phyloP scores from a whole-genome alignment of 805 yeast species.

The Candida chilensis region DNA sequence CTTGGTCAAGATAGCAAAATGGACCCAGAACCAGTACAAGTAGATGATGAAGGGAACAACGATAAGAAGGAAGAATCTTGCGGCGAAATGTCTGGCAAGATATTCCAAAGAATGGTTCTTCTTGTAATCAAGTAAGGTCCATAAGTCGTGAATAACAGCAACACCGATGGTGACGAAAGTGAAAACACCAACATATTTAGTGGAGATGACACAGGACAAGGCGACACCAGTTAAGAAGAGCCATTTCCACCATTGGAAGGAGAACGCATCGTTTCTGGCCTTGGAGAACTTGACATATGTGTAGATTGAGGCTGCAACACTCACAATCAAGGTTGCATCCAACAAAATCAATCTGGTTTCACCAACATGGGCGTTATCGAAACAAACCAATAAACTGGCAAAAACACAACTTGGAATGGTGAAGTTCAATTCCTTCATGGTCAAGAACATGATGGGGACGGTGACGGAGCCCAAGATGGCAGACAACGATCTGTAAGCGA shows the following conservation, averaged over 20 bases:
- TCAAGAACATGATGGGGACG: slow-evolving; percentile 75
- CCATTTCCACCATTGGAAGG: slow-evolving; percentile 82
- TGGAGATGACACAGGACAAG: slow-evolving; percentile 85
- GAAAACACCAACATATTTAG: slow-evolving; percentile 93
- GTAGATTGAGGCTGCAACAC: slow-evolving; percentile 76
- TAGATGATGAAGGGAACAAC: slow-evolving; percentile 77
- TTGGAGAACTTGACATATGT: slow-evolving; percentile 73
- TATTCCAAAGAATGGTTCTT: slow-evolving; percentile 52
- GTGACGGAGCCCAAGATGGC: slow-evolving; percentile 79
- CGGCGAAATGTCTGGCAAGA: slow-evolving; percentile 61
- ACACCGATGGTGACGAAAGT: slow-evolving; percentile 82
- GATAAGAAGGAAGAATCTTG: slow-evolving; percentile 64
- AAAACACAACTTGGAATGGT: slow-evolving; percentile 72
- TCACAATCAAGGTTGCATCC: slow-evolving; percentile 81
- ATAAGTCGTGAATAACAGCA: slow-evolving; percentile 79
- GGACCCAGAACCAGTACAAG: slow-evolving; percentile 86
- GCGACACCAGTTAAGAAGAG: slow-evolving; percentile 73
- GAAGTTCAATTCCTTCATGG: slow-evolving; percentile 79
- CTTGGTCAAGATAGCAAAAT: slow-evolving; percentile 68
- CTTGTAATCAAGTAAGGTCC: slow-evolving; percentile 74
- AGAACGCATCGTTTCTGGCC: slow-evolving; percentile 54
- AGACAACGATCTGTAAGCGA: slow-evolving; percentile 71
- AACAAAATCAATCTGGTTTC: slow-evolving; percentile 87
- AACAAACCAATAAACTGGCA: slow-evolving; percentile 65
- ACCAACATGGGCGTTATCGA: slow-evolving; percentile 85